Conservation (phyloP, 129 eudicot species). For the Rutidosis leptorrhynchoides region DNA sequence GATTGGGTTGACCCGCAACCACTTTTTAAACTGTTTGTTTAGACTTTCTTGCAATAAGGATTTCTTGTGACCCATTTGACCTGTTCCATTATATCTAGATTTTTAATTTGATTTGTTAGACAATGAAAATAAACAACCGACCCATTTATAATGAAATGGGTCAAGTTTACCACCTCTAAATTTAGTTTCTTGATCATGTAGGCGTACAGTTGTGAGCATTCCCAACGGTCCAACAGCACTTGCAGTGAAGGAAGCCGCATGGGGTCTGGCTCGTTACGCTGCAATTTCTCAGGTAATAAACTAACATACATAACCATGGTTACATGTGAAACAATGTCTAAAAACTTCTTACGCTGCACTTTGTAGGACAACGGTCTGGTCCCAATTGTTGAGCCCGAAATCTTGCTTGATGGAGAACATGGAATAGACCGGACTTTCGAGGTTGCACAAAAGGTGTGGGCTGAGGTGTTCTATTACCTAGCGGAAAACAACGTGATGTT, state of each 20-base stretch:
- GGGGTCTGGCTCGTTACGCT: slow-evolving; percentile 90
- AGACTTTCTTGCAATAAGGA: no score
- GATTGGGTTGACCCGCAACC: neutral
- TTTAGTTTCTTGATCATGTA: slow-evolving; percentile 24
- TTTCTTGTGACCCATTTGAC: slow-evolving; percentile 6
- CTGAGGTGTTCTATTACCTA: slow-evolving; percentile 73
- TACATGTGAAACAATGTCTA: slow-evolving; percentile 23
- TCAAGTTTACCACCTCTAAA: slow-evolving; percentile 8
- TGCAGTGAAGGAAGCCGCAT: slow-evolving; percentile 90
- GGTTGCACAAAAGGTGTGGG: slow-evolving; percentile 72
- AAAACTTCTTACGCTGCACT: slow-evolving; percentile 3
- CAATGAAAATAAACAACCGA: neutral
- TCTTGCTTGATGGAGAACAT: slow-evolving; percentile 66
- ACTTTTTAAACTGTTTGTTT: neutral
- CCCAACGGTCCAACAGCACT: slow-evolving; percentile 88
- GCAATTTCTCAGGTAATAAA: slow-evolving; percentile 72
- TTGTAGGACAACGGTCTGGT: slow-evolving; percentile 78
- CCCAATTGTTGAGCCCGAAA: slow-evolving; percentile 75
- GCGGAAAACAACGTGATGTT: slow-evolving; percentile 64
- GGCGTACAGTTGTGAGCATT: slow-evolving; percentile 91
- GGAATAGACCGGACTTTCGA: slow-evolving; percentile 66
- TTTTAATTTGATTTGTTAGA: neutral
- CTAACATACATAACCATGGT: slow-evolving; percentile 7
- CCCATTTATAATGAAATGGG: neutral
- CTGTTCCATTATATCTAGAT: neutral